Evolutionary conservation across 2,329 filamentous ascomycete species (phyloP), one percentile per base, ranked within the genome.

Genomic region (Colletotrichum gigasporum): DNA sequence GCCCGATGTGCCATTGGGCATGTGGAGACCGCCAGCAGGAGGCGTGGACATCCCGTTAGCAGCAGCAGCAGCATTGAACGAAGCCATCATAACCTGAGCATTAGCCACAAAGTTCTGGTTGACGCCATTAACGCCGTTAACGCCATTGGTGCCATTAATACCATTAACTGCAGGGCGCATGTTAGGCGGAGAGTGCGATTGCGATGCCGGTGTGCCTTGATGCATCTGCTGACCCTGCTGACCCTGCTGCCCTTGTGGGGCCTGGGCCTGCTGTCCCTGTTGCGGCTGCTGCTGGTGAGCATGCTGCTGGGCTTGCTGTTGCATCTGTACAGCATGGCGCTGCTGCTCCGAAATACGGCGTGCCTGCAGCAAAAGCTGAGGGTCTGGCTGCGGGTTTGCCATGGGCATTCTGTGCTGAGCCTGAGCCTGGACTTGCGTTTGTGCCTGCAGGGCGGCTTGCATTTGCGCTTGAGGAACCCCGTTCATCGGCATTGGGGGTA

Each of bases 381-480:
- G 78, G 64, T 89, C 85, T 3, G 86, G 73, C 42, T 78, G 78
- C 7, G 79, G 76, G 51, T 78, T 80, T 5, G 79, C 75, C 69
- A 84, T 77, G 2, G 87, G 85, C 80, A 92, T 85, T 57, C 90
- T 85, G 55, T 87, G 83, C 67, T 90, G 85, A 5, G 79, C 80
- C 66, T 85, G 69, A 22, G 39, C 39, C 47, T 3, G n/a, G n/a
- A n/a, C n/a, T n/a, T n/a, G n/a, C n/a, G n/a, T n/a, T n/a, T n/a
- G n/a, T n/a, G 78, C 79, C 66, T 80, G 82, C 75, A 84, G 81
- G 32, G 84, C 79, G 14, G 83, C 83, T 70, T 91, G 89, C 80
- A 93, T 85, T 68, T 91, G 91, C 22, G 90, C 89, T 73, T 92
- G 90, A 35, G 89, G 87, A 22, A 91, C 83, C 45, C 86, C 85